Evolutionary conservation across 2,329 filamentous ascomycete genomes (phyloP).

Genomic region (Botrytis fragariae): DNA sequence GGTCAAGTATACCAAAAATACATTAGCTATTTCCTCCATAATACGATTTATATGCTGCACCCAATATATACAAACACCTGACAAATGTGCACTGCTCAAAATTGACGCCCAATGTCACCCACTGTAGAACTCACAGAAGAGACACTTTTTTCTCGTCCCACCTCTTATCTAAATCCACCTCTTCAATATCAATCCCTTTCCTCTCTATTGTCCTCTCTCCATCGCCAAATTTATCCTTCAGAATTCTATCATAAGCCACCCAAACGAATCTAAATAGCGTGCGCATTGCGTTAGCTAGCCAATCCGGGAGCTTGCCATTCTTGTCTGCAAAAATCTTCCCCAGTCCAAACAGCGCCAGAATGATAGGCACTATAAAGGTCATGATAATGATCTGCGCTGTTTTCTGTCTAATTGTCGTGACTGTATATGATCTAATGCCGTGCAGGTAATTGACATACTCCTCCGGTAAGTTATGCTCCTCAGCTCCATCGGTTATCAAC

Average conservation of each 20-base stretch:
- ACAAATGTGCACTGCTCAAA: neutral
- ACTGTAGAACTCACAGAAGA: neutral
- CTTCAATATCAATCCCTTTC: constrained; percentile 24
- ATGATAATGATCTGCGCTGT: constrained; percentile 65
- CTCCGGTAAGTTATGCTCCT: constrained; percentile 73
- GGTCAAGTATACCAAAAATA: neutral
- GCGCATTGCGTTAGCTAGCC: constrained; percentile 56
- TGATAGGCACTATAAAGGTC: constrained; percentile 54
- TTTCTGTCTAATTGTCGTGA: constrained; percentile 64
- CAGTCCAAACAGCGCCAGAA: constrained; percentile 53
- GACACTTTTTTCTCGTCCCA: constrained; percentile 18
- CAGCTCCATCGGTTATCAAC: constrained; percentile 73
- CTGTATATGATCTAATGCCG: constrained; percentile 65
- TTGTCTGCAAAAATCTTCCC: constrained; percentile 57
- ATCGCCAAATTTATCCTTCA: constrained; percentile 74
- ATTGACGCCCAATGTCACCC: neutral
- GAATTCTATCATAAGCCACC: constrained; percentile 61
- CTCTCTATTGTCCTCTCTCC: constrained; percentile 63
- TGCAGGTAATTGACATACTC: constrained; percentile 75
- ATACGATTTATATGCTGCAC: neutral
- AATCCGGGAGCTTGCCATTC: constrained; percentile 64
- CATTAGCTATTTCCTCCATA: neutral
- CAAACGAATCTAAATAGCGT: constrained; percentile 58
- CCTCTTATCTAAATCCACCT: constrained; percentile 18
- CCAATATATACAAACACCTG: neutral